Evolutionary conservation across 176 grass and related monocot genomes (phyloP), one percentile per base, ranked within the genome.

Genomic region (Avena atlantica): DNA sequence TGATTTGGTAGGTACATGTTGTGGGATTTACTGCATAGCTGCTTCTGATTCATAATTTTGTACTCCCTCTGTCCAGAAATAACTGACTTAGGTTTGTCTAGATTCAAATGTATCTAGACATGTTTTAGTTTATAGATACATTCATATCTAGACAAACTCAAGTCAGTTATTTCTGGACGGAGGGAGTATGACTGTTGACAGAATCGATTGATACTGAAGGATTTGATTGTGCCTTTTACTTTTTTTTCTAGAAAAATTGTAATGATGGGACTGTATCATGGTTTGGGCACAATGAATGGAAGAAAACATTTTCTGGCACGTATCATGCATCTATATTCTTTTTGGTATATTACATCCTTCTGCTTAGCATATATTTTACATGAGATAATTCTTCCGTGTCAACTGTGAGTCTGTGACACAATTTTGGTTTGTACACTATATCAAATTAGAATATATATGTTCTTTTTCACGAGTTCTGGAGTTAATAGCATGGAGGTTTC

Each of bases 351-450:
- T 44, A 42, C 44, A 65, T 76, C 70, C 8, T n/a, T 12, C 19
- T 76, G 58, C 16, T 52, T 76, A 85, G 61, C 71, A 51, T 63
- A 42, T 85, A 9, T 63, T 77, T 64, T 76, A 34, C 57, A 66
- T 77, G 27, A 2, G 12, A 29, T 64, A 36, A 15, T 65, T 6
- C 9, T 50, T 36, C 16, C 8, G 12, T 85, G 58, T 31, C 11
- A 50, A 36, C 44, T 2, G 1, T 23, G 56, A n/a, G 34, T 23
- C 44, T 2, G 1, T 23, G 56, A n/a, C 12, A 66, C 62, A 53
- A 24, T 23, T 85, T 51, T 64, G 4, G 59, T 64, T 36, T 51
- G 10, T 51, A 69, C 6, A 12, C 57, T n/a, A 16, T 50, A 48
- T 63, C 16, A 84, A 58, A 36, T 50, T 49, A 48, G 42, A 76